Evolutionary conservation across 345 rosid genomes (phyloP), one percentile per base, ranked within the genome.

Genomic region (Nasturtium officinale): DNA sequence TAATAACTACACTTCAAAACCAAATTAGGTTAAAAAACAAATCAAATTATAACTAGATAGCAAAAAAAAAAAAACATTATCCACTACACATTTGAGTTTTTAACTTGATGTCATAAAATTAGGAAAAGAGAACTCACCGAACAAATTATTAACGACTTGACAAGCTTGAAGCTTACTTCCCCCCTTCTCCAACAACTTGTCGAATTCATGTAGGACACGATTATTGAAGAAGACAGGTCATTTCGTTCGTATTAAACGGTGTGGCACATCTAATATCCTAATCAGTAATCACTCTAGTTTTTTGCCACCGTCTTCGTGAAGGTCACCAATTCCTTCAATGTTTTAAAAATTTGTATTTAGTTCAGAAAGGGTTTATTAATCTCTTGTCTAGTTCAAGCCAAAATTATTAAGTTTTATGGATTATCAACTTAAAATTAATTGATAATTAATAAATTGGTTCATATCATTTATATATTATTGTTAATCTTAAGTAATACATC

Each of bases 211-310:
- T 21, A n/a, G 51, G 51, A 25, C 21, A 40, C 9, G 8, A 20
- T 40, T 15, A 43, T 25, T 62, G 37, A 42, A 28, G 2, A 5
- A 42, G 65, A 69, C 65, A 57, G 47, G 58, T 59, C 58, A 32
- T 59, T 26, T 16, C 16, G 7, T 28, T 25, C 11, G 2, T 17
- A 37, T 33, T 7, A 13, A 33, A 33, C 7, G 48, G 60, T 16
- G 38, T 61, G 67, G 65, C 59, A 48, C 40, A 60, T 37, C 17
- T 16, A 28, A 38, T 46, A 35, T 69, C 65, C 17, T 42, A 33
- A 45, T 30, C 10, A 2, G 12, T 42, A 33, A 45, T 30, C 10
- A 2, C 29, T 28, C 33, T 1, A 13, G 25, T 23, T 23, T 46
- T 18, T 45, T n/a, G 48, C 13, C 67, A 33, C 57, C 50, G 37